Evolutionary conservation across 2,329 filamentous ascomycete species (phyloP).

Genomic region (Xylaria digitata): DNA sequence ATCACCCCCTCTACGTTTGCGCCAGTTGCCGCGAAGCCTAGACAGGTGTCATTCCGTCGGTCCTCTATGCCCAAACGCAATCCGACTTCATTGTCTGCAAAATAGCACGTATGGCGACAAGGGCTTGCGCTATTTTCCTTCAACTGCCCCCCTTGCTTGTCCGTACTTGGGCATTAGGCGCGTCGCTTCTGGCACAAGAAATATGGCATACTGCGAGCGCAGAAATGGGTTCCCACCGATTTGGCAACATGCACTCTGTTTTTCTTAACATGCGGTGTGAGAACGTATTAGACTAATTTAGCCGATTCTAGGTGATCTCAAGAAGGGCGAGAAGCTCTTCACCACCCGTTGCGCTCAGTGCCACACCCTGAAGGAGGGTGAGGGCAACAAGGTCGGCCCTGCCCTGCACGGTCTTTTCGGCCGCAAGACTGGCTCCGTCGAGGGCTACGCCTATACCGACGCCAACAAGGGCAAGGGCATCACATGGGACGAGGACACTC

Average conservation of each 20-base stretch:
- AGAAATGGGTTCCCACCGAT: not conserved
- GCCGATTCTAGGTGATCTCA: constrained; percentile 77
- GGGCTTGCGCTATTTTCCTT: constrained; percentile 48
- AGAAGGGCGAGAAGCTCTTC: constrained; percentile 99
- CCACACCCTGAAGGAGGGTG: constrained; percentile 92
- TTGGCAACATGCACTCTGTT: not conserved
- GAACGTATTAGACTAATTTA: constrained; percentile 45
- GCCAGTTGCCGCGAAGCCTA: constrained; percentile 25
- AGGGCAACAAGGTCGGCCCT: constrained; percentile 98
- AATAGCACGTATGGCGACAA: constrained; percentile 20
- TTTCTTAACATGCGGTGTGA: too few relatives aligned
- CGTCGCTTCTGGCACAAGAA: not conserved
- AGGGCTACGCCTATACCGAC: constrained; percentile 97
- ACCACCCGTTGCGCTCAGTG: constrained; percentile 99
- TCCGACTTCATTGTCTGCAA: constrained; percentile 29
- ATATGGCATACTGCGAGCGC: not conserved
- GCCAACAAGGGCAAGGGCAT: constrained; percentile 99
- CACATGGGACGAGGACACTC: constrained; percentile 84
- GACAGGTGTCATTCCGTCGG: constrained; percentile 15
- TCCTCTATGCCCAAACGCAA: constrained; percentile 8
- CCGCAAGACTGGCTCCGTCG: constrained; percentile 90
- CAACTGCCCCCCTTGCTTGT: not conserved
- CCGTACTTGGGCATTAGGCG: not conserved
- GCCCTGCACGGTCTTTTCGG: constrained; percentile 97
- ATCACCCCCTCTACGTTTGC: constrained; percentile 20